Evolutionary conservation across 805 yeast genomes (phyloP), one percentile per base, ranked within the genome.

Genomic region (Myxozyma melibiosi): DNA sequence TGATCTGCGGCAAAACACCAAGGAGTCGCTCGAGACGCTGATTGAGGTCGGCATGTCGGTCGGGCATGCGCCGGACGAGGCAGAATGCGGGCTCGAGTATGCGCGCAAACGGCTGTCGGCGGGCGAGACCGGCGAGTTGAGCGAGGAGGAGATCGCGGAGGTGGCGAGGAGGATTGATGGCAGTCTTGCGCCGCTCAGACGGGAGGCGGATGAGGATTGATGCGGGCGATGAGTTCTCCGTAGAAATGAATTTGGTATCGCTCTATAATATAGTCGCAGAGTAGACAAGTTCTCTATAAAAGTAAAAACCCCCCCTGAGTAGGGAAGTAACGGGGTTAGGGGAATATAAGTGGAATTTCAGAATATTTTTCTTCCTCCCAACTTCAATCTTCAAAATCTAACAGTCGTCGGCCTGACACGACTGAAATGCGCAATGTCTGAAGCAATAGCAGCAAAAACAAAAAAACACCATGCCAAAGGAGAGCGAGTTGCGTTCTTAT

Each of bases 31-130:
- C 14, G 99, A 92, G 70, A 91, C 98, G 0, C 76, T 91, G 55
- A 51, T 58, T 7, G 63, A 61, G 13, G 96, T 91, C 0, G 98
- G 98, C 0, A 92, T 89, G 86, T 86, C 96, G 38, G 80, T 92
- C 37, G 98, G 97, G 0, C 97, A 91, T 70, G 63, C 78, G 0
- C 80, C 80, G 0, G 78, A 74, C 11, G 72, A 71, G 0, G 65
- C 71, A 1, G 90, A 85, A 63, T 76, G 70, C 63, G 72, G 74
- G 50, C 68, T 76, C 22, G n/a, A 22, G 40, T 4, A 24, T 6
- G 25, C 14, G 40, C 20, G 78, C 75, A 30, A 78, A 83, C 52
- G 73, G 72, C 14, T n/a, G n/a, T n/a, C n/a, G n/a, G n/a, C n/a
- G n/a, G n/a, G n/a, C n/a, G 75, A 77, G 25, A 79, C 78, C 57